phyloP scores from a whole-genome alignment of 495 filamentous ascomycete species.

The Neurospora africana region DNA sequence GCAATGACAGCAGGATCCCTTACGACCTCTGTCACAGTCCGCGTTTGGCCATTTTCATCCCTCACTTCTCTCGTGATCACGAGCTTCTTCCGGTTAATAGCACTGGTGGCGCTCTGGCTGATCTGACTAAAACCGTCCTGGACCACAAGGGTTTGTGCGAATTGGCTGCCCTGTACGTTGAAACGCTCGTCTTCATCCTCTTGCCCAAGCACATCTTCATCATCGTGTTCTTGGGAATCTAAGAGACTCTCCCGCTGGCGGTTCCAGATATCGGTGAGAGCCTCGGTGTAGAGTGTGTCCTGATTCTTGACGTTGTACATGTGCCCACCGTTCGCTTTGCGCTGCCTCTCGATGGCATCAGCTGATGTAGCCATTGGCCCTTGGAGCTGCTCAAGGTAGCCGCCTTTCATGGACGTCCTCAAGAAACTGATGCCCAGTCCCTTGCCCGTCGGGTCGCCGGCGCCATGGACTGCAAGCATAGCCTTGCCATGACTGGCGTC shows the following conservation, averaged over 20 bases:
- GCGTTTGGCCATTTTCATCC: slow-evolving; percentile 52
- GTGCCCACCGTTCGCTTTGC: slow-evolving; percentile 87
- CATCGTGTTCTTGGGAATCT: slow-evolving; percentile 42
- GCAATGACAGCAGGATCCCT: slow-evolving; percentile 65
- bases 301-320: slow-evolving; percentile 94
- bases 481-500: slow-evolving; percentile 90
- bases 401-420: slow-evolving; percentile 96
- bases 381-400: slow-evolving; percentile 83
- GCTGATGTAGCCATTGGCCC: slow-evolving; percentile 79
- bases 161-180: slow-evolving; percentile 29
- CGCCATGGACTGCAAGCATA: slow-evolving; percentile 89
- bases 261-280: slow-evolving; percentile 83
- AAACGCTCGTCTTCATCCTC: slow-evolving; percentile 47
- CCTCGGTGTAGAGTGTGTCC: slow-evolving; percentile 76
- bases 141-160: slow-evolving; percentile 26
- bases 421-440: slow-evolving; percentile 93
- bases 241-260: slow-evolving; percentile 70
- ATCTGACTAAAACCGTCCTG: slow-evolving; percentile 74
- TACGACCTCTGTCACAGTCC: slow-evolving; percentile 50
- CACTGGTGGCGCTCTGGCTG: slow-evolving; percentile 63
- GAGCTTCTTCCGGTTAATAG: slow-evolving; percentile 55
- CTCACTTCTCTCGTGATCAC: slow-evolving; percentile 59
- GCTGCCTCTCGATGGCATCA: slow-evolving; percentile 49
- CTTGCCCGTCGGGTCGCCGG: slow-evolving; percentile 90
- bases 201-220: slow-evolving; percentile 55